These are phyloP conservation scores for Zea luxurians DNA, from an alignment of 176 grass and related monocot species.

Conservation along the genomic window DNA sequence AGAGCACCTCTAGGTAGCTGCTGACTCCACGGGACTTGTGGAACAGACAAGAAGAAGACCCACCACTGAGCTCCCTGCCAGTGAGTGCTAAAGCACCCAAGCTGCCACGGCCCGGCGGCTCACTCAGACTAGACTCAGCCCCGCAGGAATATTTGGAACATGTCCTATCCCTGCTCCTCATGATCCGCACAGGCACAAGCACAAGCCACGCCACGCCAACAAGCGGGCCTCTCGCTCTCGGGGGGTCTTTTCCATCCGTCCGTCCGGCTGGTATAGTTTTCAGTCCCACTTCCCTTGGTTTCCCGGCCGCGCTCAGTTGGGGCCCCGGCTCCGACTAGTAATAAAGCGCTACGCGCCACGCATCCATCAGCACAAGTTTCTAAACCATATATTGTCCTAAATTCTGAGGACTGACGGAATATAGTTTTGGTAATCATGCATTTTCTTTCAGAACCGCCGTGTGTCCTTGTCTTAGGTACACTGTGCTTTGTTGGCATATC, in stretches of 20 bases:
- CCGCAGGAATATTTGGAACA: slow-evolving; percentile 62
- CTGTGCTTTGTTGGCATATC: too few relatives aligned
- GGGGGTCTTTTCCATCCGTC: slow-evolving; percentile 14
- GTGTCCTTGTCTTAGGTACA: too few relatives aligned
- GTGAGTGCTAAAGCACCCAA: slow-evolving; percentile 13
- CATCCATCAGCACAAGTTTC: slow-evolving; percentile 50
- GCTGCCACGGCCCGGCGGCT: not conserved
- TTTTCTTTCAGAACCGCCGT: too few relatives aligned
- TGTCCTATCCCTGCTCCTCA: slow-evolving; percentile 52
- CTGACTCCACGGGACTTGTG: slow-evolving; percentile 39
- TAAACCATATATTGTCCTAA: slow-evolving; percentile 45
- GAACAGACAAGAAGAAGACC: slow-evolving; percentile 39
- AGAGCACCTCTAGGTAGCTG: not conserved
- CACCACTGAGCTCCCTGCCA: slow-evolving; percentile 40
- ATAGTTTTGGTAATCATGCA: not conserved
- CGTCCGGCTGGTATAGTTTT: slow-evolving; percentile 14
- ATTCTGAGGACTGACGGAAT: slow-evolving; percentile 30
- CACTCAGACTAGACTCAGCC: too few relatives aligned
- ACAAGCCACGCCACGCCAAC: slow-evolving; percentile 26
- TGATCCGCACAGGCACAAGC: slow-evolving; percentile 20
- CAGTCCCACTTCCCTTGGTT: slow-evolving; percentile 52
- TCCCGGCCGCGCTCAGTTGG: slow-evolving; percentile 35
- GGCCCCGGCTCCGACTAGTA: slow-evolving; percentile 13
- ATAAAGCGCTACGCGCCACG: slow-evolving; percentile 19
- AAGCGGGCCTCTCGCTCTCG: too few relatives aligned